Evolutionary conservation across 495 filamentous ascomycete genomes (phyloP).

Genomic region (Cercophora newfieldiana): DNA sequence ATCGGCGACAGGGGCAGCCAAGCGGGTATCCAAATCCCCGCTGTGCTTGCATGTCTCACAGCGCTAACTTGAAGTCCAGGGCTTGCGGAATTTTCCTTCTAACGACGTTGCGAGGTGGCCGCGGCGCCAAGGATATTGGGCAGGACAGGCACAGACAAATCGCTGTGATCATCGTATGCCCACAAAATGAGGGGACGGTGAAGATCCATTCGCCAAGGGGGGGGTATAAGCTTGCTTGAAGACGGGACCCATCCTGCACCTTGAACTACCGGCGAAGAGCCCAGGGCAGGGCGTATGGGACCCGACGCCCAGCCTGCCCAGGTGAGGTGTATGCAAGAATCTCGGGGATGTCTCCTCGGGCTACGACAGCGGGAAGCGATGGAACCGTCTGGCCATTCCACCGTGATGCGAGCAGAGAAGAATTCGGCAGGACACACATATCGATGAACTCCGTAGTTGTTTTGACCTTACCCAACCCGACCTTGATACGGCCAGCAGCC

Average conservation of each 20-base stretch:
- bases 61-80: neutral
- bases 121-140: neutral
- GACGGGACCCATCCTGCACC: neutral
- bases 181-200: neutral
- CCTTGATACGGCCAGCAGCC: conserved; percentile 1
- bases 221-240: neutral
- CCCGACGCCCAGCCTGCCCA: neutral
- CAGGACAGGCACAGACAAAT: neutral
- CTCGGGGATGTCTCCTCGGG: neutral
- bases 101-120: neutral
- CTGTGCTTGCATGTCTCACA: conserved; percentile 4
- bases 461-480: neutral
- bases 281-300: no score
- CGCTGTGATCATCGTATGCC: neutral
- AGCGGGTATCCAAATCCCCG: neutral
- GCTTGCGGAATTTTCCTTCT: neutral
- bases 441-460: neutral
- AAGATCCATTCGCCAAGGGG: neutral
- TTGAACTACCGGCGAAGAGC: neutral
- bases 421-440: neutral
- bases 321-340: neutral
- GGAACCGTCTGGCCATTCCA: neutral
- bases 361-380: conserved; percentile 6
- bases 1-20: neutral
- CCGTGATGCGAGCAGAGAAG: neutral